Percentiles rank a stretch among this genome's conserved stretches.
phyloP scores from a whole-genome alignment of 768 basidiomycete genomes.

The Suillus weaverae region DNA sequence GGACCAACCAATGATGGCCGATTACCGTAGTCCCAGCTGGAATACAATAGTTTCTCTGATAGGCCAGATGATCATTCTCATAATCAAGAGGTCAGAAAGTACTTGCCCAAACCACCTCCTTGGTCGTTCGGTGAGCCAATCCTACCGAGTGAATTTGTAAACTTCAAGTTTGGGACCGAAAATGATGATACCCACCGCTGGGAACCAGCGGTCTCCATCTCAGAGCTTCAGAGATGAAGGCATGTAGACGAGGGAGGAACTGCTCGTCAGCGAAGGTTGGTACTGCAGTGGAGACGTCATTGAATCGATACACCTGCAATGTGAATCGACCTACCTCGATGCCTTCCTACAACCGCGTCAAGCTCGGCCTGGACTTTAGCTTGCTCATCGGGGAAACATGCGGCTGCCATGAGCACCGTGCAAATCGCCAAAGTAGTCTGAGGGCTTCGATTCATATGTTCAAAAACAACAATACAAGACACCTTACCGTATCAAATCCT shows the following conservation, averaged over 20 bases:
- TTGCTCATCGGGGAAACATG: conserved; percentile 42
- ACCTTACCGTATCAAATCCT: not conserved
- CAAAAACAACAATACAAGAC: not conserved
- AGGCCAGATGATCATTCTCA: not conserved
- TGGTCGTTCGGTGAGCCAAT: not conserved
- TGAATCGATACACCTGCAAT: not conserved
- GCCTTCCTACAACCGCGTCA: conserved; percentile 39
- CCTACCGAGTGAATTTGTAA: not conserved
- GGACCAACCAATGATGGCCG: not conserved
- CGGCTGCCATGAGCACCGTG: not conserved
- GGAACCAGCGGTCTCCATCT: conserved; percentile 1
- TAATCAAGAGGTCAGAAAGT: not conserved
- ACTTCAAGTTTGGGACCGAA: not conserved
- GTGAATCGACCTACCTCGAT: not conserved
- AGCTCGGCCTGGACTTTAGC: conserved; percentile 51
- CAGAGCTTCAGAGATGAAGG: not conserved
- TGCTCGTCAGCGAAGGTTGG: not conserved
- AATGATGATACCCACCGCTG: not conserved
- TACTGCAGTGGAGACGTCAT: conserved; percentile 27
- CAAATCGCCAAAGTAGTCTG: not conserved
- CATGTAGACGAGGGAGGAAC: not conserved
- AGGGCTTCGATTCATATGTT: not conserved
- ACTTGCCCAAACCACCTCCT: not conserved
- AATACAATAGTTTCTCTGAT: not conserved
- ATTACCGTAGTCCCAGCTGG: not conserved